Conservation (phyloP, 306 rosid genomes). For the Macrotyloma uniflorum region DNA sequence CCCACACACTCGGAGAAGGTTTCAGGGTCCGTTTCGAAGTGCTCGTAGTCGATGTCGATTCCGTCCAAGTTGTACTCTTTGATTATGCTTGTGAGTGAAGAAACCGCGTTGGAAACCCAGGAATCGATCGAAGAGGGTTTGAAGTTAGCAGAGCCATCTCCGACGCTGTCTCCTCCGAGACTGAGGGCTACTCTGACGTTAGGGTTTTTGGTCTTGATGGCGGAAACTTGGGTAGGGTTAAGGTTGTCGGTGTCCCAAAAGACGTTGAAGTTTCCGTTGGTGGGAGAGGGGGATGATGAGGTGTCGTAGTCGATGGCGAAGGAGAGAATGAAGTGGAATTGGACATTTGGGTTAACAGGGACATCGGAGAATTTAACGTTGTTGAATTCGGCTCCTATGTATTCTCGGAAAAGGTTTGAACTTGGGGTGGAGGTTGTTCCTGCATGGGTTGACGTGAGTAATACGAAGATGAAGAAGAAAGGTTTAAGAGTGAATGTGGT, state of each 20-base stretch:
- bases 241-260: constrained; percentile 76
- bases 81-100: constrained; percentile 73
- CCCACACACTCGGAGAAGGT: constrained; percentile 77
- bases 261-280: constrained; percentile 67
- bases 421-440: constrained; percentile 37
- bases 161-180: constrained; percentile 71
- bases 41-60: constrained; percentile 80
- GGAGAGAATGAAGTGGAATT: constrained; percentile 81
- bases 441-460: constrained; percentile 19
- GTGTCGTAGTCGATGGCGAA: constrained; percentile 76
- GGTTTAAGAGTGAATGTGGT: constrained; percentile 33
- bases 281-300: constrained; percentile 60
- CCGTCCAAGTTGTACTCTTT: constrained; percentile 64
- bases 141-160: constrained; percentile 41
- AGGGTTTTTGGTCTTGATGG: constrained; percentile 53
- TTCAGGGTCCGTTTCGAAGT: constrained; percentile 57
- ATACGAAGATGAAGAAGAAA: constrained; percentile 18
- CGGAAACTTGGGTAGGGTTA: constrained; percentile 65
- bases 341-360: constrained; percentile 60
- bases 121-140: constrained; percentile 65
- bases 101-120: constrained; percentile 82
- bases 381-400: constrained; percentile 80
- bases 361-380: constrained; percentile 68
- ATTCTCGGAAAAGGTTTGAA: constrained; percentile 65
- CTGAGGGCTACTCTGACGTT: constrained; percentile 79